Base-by-base conservation (phyloP, 768 basidiomycete genomes). In the Lactarius tabidus region DNA sequence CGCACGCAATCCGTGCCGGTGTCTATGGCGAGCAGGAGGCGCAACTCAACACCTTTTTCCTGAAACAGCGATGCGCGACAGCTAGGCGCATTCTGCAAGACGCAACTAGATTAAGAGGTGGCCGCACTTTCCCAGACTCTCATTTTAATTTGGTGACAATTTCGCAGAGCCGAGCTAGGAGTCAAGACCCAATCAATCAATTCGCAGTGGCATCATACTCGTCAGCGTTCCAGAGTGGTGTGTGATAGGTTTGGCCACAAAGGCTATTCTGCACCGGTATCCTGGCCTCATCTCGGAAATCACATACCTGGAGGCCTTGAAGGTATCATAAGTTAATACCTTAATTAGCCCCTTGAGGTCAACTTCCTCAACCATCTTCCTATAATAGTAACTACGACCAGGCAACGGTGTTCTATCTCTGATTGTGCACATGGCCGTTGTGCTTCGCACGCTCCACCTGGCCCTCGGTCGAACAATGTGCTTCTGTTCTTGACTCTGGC, bases 91-190 rank as follows among this genome's bases (percentile, higher is more conserved):
- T 14, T 41, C 20, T 39, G n/a, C 45, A 35, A 14, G 12, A 9
- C 12, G 35, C 17, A 54, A 29, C 26, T 18, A 38, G 28, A 54
- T 38, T 36, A 59, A 31, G 48, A 58, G 2, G 56, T 66, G 28
- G 15, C 43, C 26, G 20, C 3, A 17, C 20, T n/a, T 43, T 35
- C 53, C 29, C 33, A 26, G 39, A 35, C 35, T 9, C 33, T 54
- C 33, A 31, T 35, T 31, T 62, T 36, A 61, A 66, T 66, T 62
- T 39, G 56, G 35, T 53, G 65, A 59, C 53, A 26, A 31, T 45
- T 65, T 45, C 43, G 35, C 56, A 26, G 8, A 20, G 23, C 57
- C 48, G 48, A 51, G 45, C 48, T 26, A 51, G 48, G 26, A 6
- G 23, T 51, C 48, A 43, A 39, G 31, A 29, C 55, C 28, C 23